These are phyloP conservation scores for Saturnispora galanensis DNA, from an alignment of 805 yeast genomes.

Conservation along the genomic window DNA sequence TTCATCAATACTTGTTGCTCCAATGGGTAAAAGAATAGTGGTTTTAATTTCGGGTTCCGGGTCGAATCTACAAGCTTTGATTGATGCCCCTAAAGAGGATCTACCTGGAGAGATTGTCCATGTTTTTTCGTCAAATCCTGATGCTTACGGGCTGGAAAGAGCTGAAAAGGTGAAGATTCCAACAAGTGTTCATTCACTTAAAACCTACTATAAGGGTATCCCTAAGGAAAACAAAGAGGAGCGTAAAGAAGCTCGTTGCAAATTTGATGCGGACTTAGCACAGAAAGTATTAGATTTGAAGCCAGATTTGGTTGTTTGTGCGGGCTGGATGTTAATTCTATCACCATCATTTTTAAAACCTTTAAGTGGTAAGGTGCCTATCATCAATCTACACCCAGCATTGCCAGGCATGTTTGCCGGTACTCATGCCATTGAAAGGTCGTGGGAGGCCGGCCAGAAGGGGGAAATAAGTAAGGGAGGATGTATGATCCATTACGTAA, in stretches of 20 bases:
- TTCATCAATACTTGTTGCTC: not conserved
- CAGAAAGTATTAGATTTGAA: slow-evolving; percentile 45
- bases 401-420: slow-evolving; percentile 97
- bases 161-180: slow-evolving; percentile 65
- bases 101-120: slow-evolving; percentile 46
- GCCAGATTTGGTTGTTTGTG: slow-evolving; percentile 90
- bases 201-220: slow-evolving; percentile 61
- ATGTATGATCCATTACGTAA: slow-evolving; percentile 95
- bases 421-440: slow-evolving; percentile 92
- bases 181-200: slow-evolving; percentile 62
- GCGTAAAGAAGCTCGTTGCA: slow-evolving; percentile 52
- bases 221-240: slow-evolving; percentile 56
- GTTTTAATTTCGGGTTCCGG: slow-evolving; percentile 94
- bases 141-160: slow-evolving; percentile 81
- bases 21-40: slow-evolving; percentile 31
- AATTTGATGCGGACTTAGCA: slow-evolving; percentile 75
- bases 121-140: slow-evolving; percentile 76
- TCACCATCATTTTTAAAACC: slow-evolving; percentile 69
- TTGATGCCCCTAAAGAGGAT: slow-evolving; percentile 46
- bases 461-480: slow-evolving; percentile 75
- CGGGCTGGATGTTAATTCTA: slow-evolving; percentile 96
- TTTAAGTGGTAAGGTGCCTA: slow-evolving; percentile 53
- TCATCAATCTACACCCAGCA: slow-evolving; percentile 93
- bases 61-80: slow-evolving; percentile 89
- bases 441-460: slow-evolving; percentile 89